These are phyloP conservation scores for Tympanopsis confertula DNA, from an alignment of 2,329 filamentous ascomycete species.

Conservation along the genomic window DNA sequence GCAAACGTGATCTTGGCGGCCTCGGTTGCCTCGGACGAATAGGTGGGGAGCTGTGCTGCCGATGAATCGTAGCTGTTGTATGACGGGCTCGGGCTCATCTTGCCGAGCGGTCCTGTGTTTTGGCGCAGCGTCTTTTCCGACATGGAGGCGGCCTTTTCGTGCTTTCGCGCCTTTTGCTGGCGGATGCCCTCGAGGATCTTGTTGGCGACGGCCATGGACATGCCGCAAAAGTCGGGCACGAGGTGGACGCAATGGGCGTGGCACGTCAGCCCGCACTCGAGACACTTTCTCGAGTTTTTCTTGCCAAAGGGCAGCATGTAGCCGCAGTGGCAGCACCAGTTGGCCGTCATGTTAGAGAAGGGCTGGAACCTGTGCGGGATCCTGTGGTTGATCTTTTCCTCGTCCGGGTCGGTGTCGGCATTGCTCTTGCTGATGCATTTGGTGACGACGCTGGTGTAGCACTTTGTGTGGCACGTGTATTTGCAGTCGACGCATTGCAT, in stretches of 20 bases:
- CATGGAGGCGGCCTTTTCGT: conserved; percentile 46
- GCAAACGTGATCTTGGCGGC: conserved; percentile 53
- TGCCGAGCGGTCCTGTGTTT: conserved; percentile 20
- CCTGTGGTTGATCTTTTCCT: conserved; percentile 98
- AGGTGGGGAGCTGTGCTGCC: conserved; percentile 13
- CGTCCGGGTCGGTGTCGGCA: conserved; percentile 92
- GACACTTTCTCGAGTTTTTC: conserved; percentile 85
- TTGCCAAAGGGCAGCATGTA: conserved; percentile 90
- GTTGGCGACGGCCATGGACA: conserved; percentile 96
- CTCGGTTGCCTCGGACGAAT: conserved; percentile 43
- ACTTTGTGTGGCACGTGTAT: conserved; percentile 97
- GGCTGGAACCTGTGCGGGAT: conserved; percentile 94
- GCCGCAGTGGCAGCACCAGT: conserved; percentile 98
- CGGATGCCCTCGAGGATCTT: conserved; percentile 82
- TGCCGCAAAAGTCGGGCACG: conserved; percentile 96
- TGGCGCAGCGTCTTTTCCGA: conserved; percentile 57
- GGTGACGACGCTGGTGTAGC: conserved; percentile 89
- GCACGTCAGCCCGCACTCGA: conserved; percentile 83
- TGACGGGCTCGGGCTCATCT: conserved; percentile 27
- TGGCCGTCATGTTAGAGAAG: conserved; percentile 96
- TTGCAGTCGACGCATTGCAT: conserved; percentile 99
- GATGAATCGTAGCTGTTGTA: conserved; percentile 6
- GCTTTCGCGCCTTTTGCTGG: conserved; percentile 59
- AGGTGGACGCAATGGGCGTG: conserved; percentile 88
- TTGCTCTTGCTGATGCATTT: conserved; percentile 99